These are phyloP conservation scores for Diplotaxis tenuifolia DNA, from an alignment of 345 rosid species.

Conservation along the genomic window DNA sequence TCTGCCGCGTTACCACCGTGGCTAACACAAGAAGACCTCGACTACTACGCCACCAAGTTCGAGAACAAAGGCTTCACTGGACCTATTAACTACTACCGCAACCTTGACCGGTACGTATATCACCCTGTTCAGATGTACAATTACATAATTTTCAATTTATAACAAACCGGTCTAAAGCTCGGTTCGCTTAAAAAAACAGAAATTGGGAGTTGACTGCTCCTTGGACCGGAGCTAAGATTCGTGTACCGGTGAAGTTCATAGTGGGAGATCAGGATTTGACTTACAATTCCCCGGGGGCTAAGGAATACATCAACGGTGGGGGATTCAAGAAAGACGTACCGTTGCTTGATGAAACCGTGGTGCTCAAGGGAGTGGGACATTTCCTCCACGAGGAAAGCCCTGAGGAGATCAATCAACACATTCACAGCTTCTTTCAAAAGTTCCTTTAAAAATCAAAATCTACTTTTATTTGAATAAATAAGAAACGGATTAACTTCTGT, in stretches of 20 bases:
- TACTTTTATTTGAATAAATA: neutral
- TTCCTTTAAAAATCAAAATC: conserved; percentile 2
- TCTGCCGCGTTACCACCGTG: conserved; percentile 55
- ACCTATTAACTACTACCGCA: conserved; percentile 75
- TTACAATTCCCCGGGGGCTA: conserved; percentile 50
- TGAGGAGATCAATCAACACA: conserved; percentile 60
- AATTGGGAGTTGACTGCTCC: conserved; percentile 76
- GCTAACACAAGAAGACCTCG: conserved; percentile 59
- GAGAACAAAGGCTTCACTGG: conserved; percentile 73
- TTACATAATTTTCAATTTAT: neutral
- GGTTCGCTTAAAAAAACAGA: conserved; percentile 31
- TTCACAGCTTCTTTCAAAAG: conserved; percentile 49
- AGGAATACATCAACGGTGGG: conserved; percentile 54
- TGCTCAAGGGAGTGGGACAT: conserved; percentile 70
- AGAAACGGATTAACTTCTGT: neutral
- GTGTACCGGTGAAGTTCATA: conserved; percentile 68
- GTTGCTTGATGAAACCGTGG: conserved; percentile 61
- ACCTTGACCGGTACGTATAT: conserved; percentile 49
- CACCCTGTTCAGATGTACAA: neutral
- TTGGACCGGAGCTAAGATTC: conserved; percentile 54
- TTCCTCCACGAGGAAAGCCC: conserved; percentile 70
- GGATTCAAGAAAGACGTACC: conserved; percentile 65
- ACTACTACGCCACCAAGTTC: conserved; percentile 50
- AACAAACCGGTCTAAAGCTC: neutral
- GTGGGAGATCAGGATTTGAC: conserved; percentile 72